These are phyloP conservation scores for Oryza coarctata DNA, from an alignment of 176 grass and related monocot species.

Conservation along the genomic window DNA sequence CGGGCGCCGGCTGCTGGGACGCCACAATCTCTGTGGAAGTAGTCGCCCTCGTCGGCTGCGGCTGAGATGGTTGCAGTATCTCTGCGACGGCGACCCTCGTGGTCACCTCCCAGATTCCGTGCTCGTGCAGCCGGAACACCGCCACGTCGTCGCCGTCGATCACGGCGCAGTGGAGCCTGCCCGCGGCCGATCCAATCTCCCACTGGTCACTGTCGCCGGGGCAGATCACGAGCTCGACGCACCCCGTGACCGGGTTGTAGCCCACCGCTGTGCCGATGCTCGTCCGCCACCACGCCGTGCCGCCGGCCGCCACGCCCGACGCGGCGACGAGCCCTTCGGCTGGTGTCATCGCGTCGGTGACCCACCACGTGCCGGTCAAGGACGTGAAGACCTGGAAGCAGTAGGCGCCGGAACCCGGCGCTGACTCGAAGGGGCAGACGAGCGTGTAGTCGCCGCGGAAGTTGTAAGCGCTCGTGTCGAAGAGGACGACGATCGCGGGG, in stretches of 20 bases:
- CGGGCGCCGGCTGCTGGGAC: background rate
- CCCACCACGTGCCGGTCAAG: slow-evolving; percentile 31
- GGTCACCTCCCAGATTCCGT: slow-evolving; percentile 24
- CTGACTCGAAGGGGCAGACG: slow-evolving; percentile 37
- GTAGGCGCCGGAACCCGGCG: slow-evolving; percentile 15
- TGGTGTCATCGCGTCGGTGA: slow-evolving; percentile 14
- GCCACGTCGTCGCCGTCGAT: background rate
- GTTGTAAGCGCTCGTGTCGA: slow-evolving; percentile 37
- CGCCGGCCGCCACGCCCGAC: slow-evolving; percentile 36
- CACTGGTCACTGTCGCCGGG: slow-evolving; percentile 19
- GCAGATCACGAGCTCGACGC: background rate
- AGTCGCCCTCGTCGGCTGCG: background rate
- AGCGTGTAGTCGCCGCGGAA: slow-evolving; percentile 57
- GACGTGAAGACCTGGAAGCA: slow-evolving; percentile 53
- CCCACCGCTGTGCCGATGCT: slow-evolving; percentile 46
- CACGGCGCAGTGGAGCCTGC: slow-evolving; percentile 29
- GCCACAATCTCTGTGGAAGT: background rate
- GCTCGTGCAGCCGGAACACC: background rate
- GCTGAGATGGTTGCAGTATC: background rate
- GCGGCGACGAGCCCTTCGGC: slow-evolving; percentile 38
- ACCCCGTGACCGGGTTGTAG: slow-evolving; percentile 3
- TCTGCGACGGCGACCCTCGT: slow-evolving; percentile 9
- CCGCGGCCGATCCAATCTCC: slow-evolving; percentile 41
- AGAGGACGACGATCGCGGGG: slow-evolving; percentile 54
- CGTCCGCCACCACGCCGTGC: slow-evolving; percentile 54